Evolutionary conservation across 2,329 filamentous ascomycete genomes (phyloP).

Genomic region (Bipolaris sorokiniana): DNA sequence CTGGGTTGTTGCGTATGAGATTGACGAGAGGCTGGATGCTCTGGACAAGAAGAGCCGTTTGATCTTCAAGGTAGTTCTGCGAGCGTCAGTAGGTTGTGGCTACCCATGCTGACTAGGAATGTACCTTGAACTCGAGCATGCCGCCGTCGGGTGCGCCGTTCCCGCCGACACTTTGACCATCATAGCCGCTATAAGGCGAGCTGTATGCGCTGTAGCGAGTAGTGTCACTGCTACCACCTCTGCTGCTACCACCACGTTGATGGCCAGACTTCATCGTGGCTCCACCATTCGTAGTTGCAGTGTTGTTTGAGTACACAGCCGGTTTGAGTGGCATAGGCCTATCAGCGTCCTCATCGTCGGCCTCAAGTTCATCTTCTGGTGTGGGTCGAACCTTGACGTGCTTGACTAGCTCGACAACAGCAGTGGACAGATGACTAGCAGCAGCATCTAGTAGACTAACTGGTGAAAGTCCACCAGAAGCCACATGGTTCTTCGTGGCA

Average conservation of each 20-base stretch:
- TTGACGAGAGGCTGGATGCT: slow-evolving; percentile 81
- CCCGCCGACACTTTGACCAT: slow-evolving; percentile 38
- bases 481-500: slow-evolving; percentile 87
- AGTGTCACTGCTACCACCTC: slow-evolving; percentile 45
- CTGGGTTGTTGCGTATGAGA: slow-evolving; percentile 61
- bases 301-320: slow-evolving; percentile 30
- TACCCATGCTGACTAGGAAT: slow-evolving; percentile 18
- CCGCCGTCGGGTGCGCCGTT: slow-evolving; percentile 39
- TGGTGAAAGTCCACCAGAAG: slow-evolving; percentile 82
- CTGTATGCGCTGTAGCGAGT: slow-evolving; percentile 45
- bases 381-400: slow-evolving; percentile 82
- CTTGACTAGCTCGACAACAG: slow-evolving; percentile 84
- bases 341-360: slow-evolving; percentile 63
- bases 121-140: slow-evolving; percentile 67
- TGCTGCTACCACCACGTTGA: slow-evolving; percentile 42
- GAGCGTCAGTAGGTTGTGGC: slow-evolving; percentile 17
- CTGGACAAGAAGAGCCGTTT: slow-evolving; percentile 78
- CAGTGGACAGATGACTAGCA: slow-evolving; percentile 84
- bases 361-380: slow-evolving; percentile 75
- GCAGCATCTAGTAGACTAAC: slow-evolving; percentile 94
- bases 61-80: slow-evolving; percentile 80
- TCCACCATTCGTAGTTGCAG: slow-evolving; percentile 18
- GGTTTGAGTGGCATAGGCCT: slow-evolving; percentile 44
- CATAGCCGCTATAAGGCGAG: slow-evolving; percentile 47
- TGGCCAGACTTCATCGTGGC: slow-evolving; percentile 21